phyloP scores from a whole-genome alignment of 2,329 filamentous ascomycete genomes.

The Ramularia endophylla region DNA sequence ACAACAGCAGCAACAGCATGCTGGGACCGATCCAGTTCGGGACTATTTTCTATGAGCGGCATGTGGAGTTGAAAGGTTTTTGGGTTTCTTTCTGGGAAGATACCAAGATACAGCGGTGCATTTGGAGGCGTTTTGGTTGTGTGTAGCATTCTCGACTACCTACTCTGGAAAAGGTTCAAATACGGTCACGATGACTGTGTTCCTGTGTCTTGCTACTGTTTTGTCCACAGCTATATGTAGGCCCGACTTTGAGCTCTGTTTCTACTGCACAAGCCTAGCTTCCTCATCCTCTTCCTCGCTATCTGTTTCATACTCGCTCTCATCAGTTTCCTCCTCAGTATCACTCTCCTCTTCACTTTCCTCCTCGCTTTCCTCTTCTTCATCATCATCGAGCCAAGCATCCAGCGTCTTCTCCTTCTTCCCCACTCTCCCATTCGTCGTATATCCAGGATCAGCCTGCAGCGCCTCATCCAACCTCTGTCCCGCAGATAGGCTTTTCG shows the following conservation, averaged over 20 bases:
- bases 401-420: slow-evolving; percentile 74
- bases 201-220: no score
- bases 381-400: slow-evolving; percentile 80
- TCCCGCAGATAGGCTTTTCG: slow-evolving; percentile 48
- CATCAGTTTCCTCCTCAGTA: slow-evolving; percentile 45
- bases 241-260: no score
- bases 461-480: slow-evolving; percentile 58
- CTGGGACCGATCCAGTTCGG: slow-evolving; percentile 65
- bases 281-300: slow-evolving; percentile 47
- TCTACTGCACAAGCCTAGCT: background rate
- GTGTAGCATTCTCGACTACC: no score
- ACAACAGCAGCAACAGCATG: slow-evolving; percentile 54
- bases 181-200: no score
- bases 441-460: slow-evolving; percentile 37
- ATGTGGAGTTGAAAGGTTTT: no score
- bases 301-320: slow-evolving; percentile 32
- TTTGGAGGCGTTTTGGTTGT: no score
- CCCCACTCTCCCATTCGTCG: slow-evolving; percentile 42
- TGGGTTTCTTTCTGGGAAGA: no score
- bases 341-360: slow-evolving; percentile 45
- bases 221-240: no score
- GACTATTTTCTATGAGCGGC: slow-evolving; percentile 61
- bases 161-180: no score
- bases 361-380: slow-evolving; percentile 48
- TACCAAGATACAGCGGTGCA: no score